These are phyloP conservation scores for Exophiala xenobiotica DNA, from an alignment of 2,329 filamentous ascomycete genomes.

Conservation along the genomic window DNA sequence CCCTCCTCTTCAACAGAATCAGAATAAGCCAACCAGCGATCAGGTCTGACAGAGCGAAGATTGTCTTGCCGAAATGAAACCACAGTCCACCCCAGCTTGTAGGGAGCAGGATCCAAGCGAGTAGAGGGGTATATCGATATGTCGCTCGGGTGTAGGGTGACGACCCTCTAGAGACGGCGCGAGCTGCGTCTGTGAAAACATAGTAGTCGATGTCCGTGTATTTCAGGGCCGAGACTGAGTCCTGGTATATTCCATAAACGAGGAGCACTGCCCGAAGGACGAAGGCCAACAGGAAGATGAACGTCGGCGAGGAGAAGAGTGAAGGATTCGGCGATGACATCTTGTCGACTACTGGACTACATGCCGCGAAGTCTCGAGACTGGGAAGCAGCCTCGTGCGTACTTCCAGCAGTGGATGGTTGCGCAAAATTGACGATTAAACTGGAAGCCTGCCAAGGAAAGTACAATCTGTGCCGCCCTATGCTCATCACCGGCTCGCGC, in stretches of 20 bases:
- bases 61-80: slow-evolving; percentile 81
- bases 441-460: no score
- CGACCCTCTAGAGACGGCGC: slow-evolving; percentile 64
- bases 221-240: slow-evolving; percentile 86
- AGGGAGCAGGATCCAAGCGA: slow-evolving; percentile 87
- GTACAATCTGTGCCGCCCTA: no score
- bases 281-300: slow-evolving; percentile 43
- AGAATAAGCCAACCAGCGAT: slow-evolving; percentile 78
- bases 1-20: slow-evolving; percentile 49
- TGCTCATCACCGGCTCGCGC: no score
- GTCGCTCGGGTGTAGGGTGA: slow-evolving; percentile 89
- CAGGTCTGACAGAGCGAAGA: slow-evolving; percentile 83
- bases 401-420: no score
- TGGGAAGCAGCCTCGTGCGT: no score
- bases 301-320: slow-evolving; percentile 36
- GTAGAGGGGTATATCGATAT: slow-evolving; percentile 91
- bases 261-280: slow-evolving; percentile 71
- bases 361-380: slow-evolving; percentile 2
- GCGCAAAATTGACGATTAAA: no score
- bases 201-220: slow-evolving; percentile 99
- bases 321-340: slow-evolving; percentile 16
- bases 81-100: slow-evolving; percentile 63
- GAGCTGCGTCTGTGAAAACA: slow-evolving; percentile 93
- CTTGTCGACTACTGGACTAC: slow-evolving; percentile 8
- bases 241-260: slow-evolving; percentile 88